Conservation (phyloP, 2,329 filamentous ascomycete species). For the Aspergillus felis region DNA sequence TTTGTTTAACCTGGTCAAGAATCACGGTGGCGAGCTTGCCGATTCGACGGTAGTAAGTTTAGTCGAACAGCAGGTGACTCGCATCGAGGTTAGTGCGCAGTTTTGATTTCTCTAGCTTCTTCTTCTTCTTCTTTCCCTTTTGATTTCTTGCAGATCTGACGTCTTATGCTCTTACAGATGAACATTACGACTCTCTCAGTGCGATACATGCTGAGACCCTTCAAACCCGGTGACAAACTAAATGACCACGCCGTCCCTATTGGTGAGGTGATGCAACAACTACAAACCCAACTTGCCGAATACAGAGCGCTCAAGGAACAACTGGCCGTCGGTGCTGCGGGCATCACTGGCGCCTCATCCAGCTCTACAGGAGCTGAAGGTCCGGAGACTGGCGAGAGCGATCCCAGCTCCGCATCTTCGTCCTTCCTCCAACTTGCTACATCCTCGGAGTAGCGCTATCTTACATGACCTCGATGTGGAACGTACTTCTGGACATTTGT, state of each 20-base stretch:
- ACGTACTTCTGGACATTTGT: constrained; percentile 10
- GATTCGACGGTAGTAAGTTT: constrained; percentile 86
- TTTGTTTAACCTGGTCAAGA: constrained; percentile 70
- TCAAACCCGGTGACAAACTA: constrained; percentile 58
- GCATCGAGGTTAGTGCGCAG: constrained; percentile 75
- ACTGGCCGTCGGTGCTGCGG: constrained; percentile 26
- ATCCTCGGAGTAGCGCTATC: constrained; percentile 7
- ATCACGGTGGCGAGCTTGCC: constrained; percentile 75
- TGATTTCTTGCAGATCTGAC: neutral
- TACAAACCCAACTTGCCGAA: constrained; percentile 40
- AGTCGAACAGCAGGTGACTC: constrained; percentile 89
- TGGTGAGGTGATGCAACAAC: constrained; percentile 53
- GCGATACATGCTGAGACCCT: constrained; percentile 72
- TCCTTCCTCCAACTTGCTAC: constrained; percentile 23
- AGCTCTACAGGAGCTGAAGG: constrained; percentile 11
- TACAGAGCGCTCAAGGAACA: constrained; percentile 40
- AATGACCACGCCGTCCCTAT: constrained; percentile 76
- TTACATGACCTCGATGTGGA: constrained; percentile 9
- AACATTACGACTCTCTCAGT: constrained; percentile 75
- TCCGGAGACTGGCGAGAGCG: constrained; percentile 16
- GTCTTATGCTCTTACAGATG: constrained; percentile 51
- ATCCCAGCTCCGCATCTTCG: constrained; percentile 23
- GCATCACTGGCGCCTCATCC: constrained; percentile 17
- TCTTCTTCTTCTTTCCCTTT: neutral
- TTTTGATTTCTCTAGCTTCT: neutral